Base-by-base conservation (phyloP, 768 basidiomycete species). In the Thelephora ganbajun region DNA sequence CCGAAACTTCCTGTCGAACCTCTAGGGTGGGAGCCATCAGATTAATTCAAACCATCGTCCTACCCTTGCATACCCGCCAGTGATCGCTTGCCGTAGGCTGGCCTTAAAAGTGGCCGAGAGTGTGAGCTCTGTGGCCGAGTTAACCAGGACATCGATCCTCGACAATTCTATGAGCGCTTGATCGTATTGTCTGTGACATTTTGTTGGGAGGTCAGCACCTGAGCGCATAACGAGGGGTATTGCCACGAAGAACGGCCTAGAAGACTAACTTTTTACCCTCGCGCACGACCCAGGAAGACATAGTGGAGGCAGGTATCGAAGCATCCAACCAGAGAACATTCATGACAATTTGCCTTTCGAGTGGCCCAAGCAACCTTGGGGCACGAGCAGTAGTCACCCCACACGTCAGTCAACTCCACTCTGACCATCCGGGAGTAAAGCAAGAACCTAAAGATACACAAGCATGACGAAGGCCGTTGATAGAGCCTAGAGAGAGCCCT, bases 321-420 rank as follows among this genome's bases (percentile, higher is more conserved):
- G 77, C 73, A 57, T 94, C 92, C 23, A 92, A 70, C 91, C 92
- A 96, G 6, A 94, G 68, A 46, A 91, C 59, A 59, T 82, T 88
- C 80, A 93, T 84, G 30, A 90, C 74, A 22, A 93, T 68, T 59
- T 94, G 91, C 48, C 88, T 72, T 57, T 91, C 84, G 18, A 92
- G 59, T 16, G 86, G 77, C 2, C 76, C 78, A 34, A 96, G 64
- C 20, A 94, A 67, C 46, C 89, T 91, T 58, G 22, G 14, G 39
- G 12, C 22, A 9, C 4, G 11, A 11, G 43, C 44, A 18, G 50
- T 36, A 19, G 9, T 1, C 35, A 16, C 35, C n/a, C 37, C n/a
- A 18, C 9, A 3, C 2, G 37, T 18, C 3, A 3, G 20, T 33
- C 37, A 14, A 18, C 12, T n/a, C 13, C 35, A 36, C 11, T 44